Evolutionary conservation across 1,139 yeast genomes (phyloP).

Genomic region (Saccharomyces hybrid): DNA sequence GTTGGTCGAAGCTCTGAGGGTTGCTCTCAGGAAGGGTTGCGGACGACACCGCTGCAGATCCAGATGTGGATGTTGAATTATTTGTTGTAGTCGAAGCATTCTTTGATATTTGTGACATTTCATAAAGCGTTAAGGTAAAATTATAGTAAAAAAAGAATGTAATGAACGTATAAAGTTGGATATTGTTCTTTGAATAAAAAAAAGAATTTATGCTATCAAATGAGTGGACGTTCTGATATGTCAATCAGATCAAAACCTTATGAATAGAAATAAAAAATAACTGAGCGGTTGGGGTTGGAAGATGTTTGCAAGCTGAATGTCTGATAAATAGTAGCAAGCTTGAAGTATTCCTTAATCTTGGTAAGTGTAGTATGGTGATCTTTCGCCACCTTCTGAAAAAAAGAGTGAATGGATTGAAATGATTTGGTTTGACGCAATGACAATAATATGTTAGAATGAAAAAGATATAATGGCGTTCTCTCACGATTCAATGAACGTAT

Average conservation of each 20-base stretch:
- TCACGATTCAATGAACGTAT: not conserved
- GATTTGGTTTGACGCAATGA: not conserved
- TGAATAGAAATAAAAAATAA: not conserved
- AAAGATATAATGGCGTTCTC: not conserved
- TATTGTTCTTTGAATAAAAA: not conserved
- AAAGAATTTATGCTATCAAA: not conserved
- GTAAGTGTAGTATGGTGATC: not conserved
- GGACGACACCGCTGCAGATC: not conserved
- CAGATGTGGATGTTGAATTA: not conserved
- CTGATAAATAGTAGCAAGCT: not conserved
- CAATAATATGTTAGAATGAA: not conserved
- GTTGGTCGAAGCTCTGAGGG: not conserved
- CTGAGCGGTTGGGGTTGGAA: not conserved
- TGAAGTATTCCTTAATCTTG: not conserved
- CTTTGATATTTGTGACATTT: not conserved
- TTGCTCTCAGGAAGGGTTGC: not conserved
- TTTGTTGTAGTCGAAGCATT: not conserved
- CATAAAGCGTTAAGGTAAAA: not conserved
- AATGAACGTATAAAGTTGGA: not conserved
- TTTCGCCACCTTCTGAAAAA: not conserved
- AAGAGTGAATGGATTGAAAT: not conserved
- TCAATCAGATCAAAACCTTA: not conserved
- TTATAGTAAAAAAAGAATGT: not conserved
- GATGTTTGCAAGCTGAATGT: not conserved
- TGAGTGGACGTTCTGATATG: not conserved